phyloP scores from a whole-genome alignment of 768 basidiomycete species.

The Lactifluus volemus region DNA sequence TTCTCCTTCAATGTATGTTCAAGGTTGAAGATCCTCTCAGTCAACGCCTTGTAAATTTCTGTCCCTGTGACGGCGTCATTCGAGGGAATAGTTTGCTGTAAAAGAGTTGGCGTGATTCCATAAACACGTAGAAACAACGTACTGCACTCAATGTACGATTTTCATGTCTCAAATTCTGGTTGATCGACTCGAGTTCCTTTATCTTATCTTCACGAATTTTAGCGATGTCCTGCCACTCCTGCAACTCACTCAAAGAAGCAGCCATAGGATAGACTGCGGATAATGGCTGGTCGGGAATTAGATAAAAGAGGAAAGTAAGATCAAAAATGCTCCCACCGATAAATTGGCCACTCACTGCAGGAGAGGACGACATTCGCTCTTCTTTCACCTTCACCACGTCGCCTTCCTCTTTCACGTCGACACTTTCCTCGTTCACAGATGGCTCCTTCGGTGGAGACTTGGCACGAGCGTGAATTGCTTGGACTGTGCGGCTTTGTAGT shows the following conservation, averaged over 20 bases:
- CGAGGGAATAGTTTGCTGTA: slow-evolving; percentile 13
- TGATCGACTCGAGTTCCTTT: slow-evolving; percentile 19
- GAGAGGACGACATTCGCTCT: slow-evolving; percentile 51
- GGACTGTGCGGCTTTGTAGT: slow-evolving; percentile 44
- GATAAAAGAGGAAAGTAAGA: slow-evolving; percentile 31
- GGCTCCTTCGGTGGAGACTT: slow-evolving; percentile 4
- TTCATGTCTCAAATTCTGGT: slow-evolving; percentile 21
- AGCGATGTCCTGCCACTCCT: slow-evolving; percentile 36
- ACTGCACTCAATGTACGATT: slow-evolving; percentile 14
- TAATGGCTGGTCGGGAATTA: slow-evolving; percentile 39
- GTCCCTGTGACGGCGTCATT: slow-evolving; percentile 6
- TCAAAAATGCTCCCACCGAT: slow-evolving; percentile 52
- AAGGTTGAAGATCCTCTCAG: slow-evolving; percentile 5
- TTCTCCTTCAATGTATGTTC: slow-evolving; percentile 14
- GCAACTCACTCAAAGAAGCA: slow-evolving; percentile 24
- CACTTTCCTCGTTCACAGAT: slow-evolving; percentile 13
- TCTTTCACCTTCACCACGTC: slow-evolving; percentile 28
- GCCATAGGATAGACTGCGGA: slow-evolving; percentile 24
- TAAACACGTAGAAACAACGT: not conserved
- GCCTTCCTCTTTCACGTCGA: slow-evolving; percentile 21
- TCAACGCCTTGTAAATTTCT: slow-evolving; percentile 10
- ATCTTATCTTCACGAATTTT: slow-evolving; percentile 26
- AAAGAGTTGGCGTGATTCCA: not conserved
- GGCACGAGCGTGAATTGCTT: slow-evolving; percentile 6
- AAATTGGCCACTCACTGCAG: slow-evolving; percentile 63